phyloP scores from a whole-genome alignment of 345 rosid species.

The Raphanus raphanistrum region DNA sequence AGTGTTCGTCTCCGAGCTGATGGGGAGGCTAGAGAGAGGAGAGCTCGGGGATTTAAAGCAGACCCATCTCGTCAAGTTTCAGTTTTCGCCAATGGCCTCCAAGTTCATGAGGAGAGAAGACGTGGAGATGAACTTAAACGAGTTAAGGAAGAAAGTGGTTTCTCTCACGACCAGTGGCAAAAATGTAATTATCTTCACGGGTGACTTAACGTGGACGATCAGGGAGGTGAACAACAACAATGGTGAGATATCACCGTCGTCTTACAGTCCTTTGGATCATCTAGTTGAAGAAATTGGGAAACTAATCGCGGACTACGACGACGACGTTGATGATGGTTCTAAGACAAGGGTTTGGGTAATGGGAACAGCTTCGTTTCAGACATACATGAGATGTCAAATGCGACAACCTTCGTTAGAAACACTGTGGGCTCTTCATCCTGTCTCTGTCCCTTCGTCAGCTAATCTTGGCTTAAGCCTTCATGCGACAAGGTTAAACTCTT shows the following conservation, averaged over 20 bases:
- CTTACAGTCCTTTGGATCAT: conserved; percentile 61
- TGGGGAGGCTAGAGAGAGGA: conserved; percentile 61
- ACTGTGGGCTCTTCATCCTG: conserved; percentile 81
- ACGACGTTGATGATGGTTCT: conserved; percentile 39
- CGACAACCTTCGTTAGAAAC: conserved; percentile 74
- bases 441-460: conserved; percentile 79
- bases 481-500: conserved; percentile 61
- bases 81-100: conserved; percentile 61
- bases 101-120: conserved; percentile 74
- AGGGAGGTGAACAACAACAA: conserved; percentile 14
- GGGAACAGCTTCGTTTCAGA: conserved; percentile 74
- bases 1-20: conserved; percentile 56
- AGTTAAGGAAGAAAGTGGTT: conserved; percentile 62
- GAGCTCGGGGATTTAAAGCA: conserved; percentile 54
- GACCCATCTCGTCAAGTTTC: conserved; percentile 62
- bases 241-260: conserved; percentile 15
- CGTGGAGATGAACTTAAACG: conserved; percentile 55
- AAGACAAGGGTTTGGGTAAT: conserved; percentile 61
- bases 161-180: conserved; percentile 47
- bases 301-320: conserved; percentile 41
- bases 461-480: conserved; percentile 83
- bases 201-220: conserved; percentile 77
- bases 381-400: conserved; percentile 80
- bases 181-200: conserved; percentile 64
- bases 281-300: conserved; percentile 63